Percentiles rank a stretch among this genome's conserved stretches.
These are phyloP conservation scores for Albifimbria verrucaria DNA, from an alignment of 2,329 filamentous ascomycete genomes.

Conservation along the genomic window DNA sequence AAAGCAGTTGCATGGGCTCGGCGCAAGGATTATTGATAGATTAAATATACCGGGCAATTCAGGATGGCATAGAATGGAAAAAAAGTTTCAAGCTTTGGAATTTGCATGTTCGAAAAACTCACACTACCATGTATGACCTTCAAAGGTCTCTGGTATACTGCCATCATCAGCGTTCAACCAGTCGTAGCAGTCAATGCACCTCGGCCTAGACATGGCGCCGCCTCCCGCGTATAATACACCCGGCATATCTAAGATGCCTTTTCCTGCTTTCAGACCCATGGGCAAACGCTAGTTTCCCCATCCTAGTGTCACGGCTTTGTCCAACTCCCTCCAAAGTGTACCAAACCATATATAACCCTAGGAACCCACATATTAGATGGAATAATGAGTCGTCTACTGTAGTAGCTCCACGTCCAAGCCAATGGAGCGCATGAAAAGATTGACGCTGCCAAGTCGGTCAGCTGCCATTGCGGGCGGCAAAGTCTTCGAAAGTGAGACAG, in stretches of 20 bases:
- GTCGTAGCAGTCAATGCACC: background rate
- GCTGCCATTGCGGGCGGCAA: constrained; percentile 82
- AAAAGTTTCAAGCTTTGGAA: background rate
- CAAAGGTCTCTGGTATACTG: background rate
- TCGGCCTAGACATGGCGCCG: background rate
- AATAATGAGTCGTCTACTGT: constrained; percentile 24
- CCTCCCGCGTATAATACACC: background rate
- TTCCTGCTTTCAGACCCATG: background rate
- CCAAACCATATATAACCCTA: constrained; percentile 13
- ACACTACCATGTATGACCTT: background rate
- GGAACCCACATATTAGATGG: constrained; percentile 17
- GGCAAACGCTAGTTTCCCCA: background rate
- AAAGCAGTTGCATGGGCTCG: background rate
- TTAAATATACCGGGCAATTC: no score
- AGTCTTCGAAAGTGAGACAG: constrained; percentile 83
- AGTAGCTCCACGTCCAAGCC: constrained; percentile 89
- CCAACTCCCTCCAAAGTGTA: background rate
- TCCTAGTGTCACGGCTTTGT: background rate
- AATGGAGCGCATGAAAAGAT: constrained; percentile 97
- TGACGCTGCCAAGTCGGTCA: constrained; percentile 85
- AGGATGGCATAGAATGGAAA: no score
- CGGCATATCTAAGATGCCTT: background rate
- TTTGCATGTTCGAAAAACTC: background rate
- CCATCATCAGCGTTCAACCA: background rate
- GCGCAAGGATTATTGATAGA: background rate